Evolutionary conservation across 495 filamentous ascomycete genomes (phyloP), one percentile per base, ranked within the genome.

Genomic region (Penicillium desertorum): DNA sequence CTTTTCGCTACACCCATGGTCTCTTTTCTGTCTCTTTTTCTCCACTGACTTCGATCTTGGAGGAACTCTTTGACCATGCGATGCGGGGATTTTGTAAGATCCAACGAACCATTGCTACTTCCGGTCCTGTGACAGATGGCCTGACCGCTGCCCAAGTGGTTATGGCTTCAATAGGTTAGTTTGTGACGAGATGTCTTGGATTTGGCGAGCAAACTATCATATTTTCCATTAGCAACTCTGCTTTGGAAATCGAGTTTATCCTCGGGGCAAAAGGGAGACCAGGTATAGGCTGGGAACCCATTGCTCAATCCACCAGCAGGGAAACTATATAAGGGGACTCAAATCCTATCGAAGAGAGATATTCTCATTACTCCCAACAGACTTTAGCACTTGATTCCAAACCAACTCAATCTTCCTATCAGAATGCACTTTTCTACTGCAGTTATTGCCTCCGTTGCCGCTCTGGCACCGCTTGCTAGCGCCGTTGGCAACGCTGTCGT

Each of bases 401-500:
- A 52, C 7, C 16, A 39, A 51, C 5, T 37, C 11, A 54, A 43
- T 8, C 17, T 39, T 45, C 25, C 45, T 47, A 41, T 14, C 56
- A 63, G 10, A 9, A 77, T 77, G 75, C 66, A 68, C 25, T 63
- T 74, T 65, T 56, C 65, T 14, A 64, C 57, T 32, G 36, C 69
- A 19, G 32, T 63, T 29, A 50, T 73, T 45, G 37, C 60, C 59
- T 62, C 67, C 10, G 45, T 71, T 20, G 50, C 60, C 27, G 61
- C 65, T 9, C 53, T 78, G 29, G 56, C 66, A 23, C 65, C 73
- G 11, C 51, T 74, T 10, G 67, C 58, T 48, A 67, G 59, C 43
- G 80, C 83, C 43, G 65, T 80, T 45, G 81, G 82, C 63, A 68
- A 70, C 47, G 83, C 83, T 48, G 52, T 73, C 48, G 79, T 86